Evolutionary conservation across 164 flowering plant species (phyloP).

Genomic region (Dillenia suffruticosa): DNA sequence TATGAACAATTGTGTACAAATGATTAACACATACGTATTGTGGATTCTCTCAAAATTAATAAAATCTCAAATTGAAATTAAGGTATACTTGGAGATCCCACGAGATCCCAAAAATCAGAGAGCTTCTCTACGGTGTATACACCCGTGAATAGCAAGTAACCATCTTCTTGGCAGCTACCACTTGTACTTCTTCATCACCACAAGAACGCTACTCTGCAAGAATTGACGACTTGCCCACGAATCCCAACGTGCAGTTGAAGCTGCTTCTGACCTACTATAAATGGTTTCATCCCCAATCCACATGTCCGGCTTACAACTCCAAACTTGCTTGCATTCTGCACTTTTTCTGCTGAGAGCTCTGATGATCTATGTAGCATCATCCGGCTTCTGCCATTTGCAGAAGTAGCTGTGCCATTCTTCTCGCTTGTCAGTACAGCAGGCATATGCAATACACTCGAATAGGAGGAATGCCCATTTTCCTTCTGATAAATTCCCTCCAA

Average conservation of each 20-base stretch:
- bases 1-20: too few relatives aligned
- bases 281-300: constrained; percentile 24
- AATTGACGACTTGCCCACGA: constrained; percentile 19
- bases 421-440: constrained; percentile 13
- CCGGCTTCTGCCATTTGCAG: constrained; percentile 21
- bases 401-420: constrained; percentile 17
- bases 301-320: constrained; percentile 20
- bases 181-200: constrained; percentile 12
- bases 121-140: too few relatives aligned
- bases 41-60: too few relatives aligned
- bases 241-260: constrained; percentile 24
- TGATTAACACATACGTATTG: too few relatives aligned
- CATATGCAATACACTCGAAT: constrained; percentile 19
- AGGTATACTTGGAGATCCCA: too few relatives aligned
- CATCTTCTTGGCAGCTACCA: neutral
- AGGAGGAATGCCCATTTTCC: constrained; percentile 17
- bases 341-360: constrained; percentile 21
- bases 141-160: too few relatives aligned
- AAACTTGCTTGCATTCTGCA: constrained; percentile 24
- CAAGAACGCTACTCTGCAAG: constrained; percentile 30
- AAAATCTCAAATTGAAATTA: too few relatives aligned
- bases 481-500: constrained; percentile 19
- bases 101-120: too few relatives aligned
- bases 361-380: constrained; percentile 19
- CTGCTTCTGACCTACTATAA: constrained; percentile 25